These are phyloP conservation scores for Sporothrix humicola DNA, from an alignment of 2,329 filamentous ascomycete genomes.

Conservation along the genomic window DNA sequence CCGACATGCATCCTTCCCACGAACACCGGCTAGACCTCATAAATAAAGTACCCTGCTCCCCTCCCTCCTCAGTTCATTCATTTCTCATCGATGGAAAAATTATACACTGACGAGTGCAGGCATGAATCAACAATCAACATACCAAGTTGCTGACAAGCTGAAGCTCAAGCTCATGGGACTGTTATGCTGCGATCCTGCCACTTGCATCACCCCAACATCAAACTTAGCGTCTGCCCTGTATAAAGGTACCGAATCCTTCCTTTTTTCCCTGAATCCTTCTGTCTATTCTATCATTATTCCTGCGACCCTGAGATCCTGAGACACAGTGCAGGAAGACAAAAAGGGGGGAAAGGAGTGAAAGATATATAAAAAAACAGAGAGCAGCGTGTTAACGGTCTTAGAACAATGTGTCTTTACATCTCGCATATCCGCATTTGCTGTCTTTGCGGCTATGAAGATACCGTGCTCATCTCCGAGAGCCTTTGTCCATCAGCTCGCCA, in stretches of 20 bases:
- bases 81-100: neutral
- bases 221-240: neutral
- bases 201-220: neutral
- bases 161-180: neutral
- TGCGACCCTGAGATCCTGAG: no score
- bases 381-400: neutral
- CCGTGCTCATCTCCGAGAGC: conserved; percentile 51
- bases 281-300: neutral
- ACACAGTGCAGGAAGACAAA: no score
- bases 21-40: conserved; percentile 6
- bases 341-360: neutral
- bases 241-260: neutral
- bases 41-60: conserved; percentile 10
- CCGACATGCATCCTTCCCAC: conserved; percentile 24
- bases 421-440: conserved; percentile 49
- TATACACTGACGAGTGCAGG: neutral
- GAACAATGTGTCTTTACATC: conserved; percentile 49
- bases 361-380: neutral
- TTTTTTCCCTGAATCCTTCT: neutral
- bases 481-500: conserved; percentile 44
- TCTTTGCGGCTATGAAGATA: conserved; percentile 47
- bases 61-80: no score
- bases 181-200: neutral
- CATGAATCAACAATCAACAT: conserved; percentile 14
- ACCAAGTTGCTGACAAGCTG: neutral